These are phyloP conservation scores for Trypanosoma melophagium DNA, from an alignment of 208 protist genomes.

Conservation along the genomic window DNA sequence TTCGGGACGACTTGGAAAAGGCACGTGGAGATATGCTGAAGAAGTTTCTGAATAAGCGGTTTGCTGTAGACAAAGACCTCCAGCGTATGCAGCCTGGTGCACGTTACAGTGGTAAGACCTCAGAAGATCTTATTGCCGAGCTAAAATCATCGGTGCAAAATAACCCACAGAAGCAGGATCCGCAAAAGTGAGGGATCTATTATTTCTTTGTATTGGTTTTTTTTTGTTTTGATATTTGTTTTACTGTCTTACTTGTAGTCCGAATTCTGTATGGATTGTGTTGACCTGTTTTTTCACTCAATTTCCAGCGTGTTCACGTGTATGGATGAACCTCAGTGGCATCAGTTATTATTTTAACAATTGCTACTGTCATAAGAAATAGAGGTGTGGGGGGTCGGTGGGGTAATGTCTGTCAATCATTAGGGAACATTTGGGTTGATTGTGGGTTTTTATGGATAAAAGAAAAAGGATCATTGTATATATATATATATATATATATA, in stretches of 20 bases:
- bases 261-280: too few relatives aligned
- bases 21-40: constrained; percentile 91
- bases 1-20: constrained; percentile 87
- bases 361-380: too few relatives aligned
- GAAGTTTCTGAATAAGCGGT: constrained; percentile 92
- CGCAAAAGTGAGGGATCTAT: constrained; percentile 18
- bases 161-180: constrained; percentile 28
- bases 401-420: too few relatives aligned
- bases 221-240: background rate
- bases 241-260: background rate
- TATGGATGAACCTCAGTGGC: too few relatives aligned
- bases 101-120: constrained; percentile 77
- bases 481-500: too few relatives aligned
- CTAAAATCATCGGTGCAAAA: constrained; percentile 60
- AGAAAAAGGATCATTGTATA: too few relatives aligned
- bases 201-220: background rate
- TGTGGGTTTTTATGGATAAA: too few relatives aligned
- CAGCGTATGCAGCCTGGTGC: constrained; percentile 90
- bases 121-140: constrained; percentile 87
- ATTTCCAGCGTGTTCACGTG: too few relatives aligned
- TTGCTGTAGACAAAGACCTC: constrained; percentile 91
- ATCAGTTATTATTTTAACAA: too few relatives aligned
- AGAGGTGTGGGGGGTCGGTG: too few relatives aligned
- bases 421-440: too few relatives aligned
- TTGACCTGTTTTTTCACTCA: too few relatives aligned